Conservation (phyloP, 1,284 basidiomycete species). For the Cerioporus squamosus region DNA sequence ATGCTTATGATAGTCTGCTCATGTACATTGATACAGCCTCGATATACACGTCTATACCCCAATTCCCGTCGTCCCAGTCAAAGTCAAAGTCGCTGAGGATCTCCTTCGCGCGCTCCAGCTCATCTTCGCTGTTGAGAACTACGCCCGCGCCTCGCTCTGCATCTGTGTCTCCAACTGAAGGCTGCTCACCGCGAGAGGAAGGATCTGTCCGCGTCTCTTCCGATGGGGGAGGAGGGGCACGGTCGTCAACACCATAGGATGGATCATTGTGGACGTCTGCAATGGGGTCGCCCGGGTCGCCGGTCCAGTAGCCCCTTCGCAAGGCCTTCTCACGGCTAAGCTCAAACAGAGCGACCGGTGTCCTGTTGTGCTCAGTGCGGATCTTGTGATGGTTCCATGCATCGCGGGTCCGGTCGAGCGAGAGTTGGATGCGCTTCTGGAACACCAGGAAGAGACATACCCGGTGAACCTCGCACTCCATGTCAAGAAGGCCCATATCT, state of each 20-base stretch:
- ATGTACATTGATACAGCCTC: neutral
- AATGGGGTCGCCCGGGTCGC: neutral
- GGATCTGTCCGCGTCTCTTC: neutral
- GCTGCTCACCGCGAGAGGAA: neutral
- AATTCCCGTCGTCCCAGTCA: neutral
- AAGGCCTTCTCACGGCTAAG: neutral
- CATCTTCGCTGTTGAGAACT: neutral
- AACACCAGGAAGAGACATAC: neutral
- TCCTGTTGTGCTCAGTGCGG: constrained; percentile 16
- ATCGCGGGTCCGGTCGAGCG: constrained; percentile 17
- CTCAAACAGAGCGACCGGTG: constrained; percentile 13
- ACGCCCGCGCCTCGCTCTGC: neutral
- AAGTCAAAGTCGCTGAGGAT: neutral
- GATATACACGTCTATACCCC: neutral
- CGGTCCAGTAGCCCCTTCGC: neutral
- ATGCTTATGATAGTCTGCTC: too few species aligned
- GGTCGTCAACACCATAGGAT: neutral
- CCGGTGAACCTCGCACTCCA: neutral
- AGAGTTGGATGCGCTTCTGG: constrained; percentile 19
- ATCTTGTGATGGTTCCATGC: constrained; percentile 27
- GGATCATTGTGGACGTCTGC: neutral
- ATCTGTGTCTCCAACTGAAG: neutral
- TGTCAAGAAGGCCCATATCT: neutral
- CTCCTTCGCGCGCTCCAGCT: neutral
- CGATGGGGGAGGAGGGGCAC: neutral